Base-by-base conservation (phyloP, 208 protist genomes). In the Phytomonas serpens region DNA sequence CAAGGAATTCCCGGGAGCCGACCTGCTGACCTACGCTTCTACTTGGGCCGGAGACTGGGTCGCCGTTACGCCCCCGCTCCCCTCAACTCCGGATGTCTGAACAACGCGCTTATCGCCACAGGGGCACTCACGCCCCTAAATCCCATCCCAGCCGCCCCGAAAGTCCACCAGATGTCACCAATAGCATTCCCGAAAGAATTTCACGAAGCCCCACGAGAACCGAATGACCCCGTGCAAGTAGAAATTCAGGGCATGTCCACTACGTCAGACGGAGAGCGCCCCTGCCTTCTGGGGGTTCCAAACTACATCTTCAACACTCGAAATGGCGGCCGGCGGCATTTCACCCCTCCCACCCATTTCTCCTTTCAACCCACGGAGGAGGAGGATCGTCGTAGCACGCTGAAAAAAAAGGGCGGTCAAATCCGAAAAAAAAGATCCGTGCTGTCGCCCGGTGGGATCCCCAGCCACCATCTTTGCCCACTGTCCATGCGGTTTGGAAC, bases 291-390 rank as follows among this genome's bases (percentile, higher is more conserved):
- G 19, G 47, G 47, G 13, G 47, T 57, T 23, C 13, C 10, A 57
- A 57, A 57, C 61, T 74, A 61, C 70, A 67, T 71, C 29, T 65
- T 68, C 37, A 63, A 67, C 16, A 74, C 62, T 30, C 83, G 78
- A 32, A 79, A 86, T 47, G 82, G 82, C n/a, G 89, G 89, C 13
- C 76, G 79, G 38, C 78, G 89, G n/a, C 89, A 94, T 74, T 57
- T 27, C 47, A 27, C 19, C 23, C 7, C 47, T 6, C 16, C 13
- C 47, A 57, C 19, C 4, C 23, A 5, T 57, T 57, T 27, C 5
- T 27, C 5, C 16, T 19, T 27, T 57, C 4, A 57, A 57, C 23
- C 47, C 16, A 16, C 76, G 77, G 19, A 75, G 64, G 31, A 81
- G 82, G 73, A 71, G 72, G 0, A 57, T 76, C 23, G 69, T 78